A percentile compares a stretch with the other conserved stretches of the same genome.
phyloP scores from a whole-genome alignment of 106 monocot genomes.

The Allium cepa region DNA sequence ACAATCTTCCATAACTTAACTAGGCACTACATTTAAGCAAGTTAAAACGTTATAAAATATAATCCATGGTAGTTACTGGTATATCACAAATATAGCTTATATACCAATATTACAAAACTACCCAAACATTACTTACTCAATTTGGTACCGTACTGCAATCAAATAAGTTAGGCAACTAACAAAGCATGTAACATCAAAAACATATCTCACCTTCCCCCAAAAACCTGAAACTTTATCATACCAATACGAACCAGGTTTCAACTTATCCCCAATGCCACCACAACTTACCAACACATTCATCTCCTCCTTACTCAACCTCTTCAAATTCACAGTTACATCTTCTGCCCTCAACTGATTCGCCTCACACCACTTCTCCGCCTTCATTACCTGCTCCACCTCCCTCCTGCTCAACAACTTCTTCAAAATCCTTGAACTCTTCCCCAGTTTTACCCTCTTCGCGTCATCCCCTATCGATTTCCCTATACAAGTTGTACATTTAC shows the following conservation, averaged over 20 bases:
- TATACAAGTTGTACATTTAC: slow-evolving; percentile 77
- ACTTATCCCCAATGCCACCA: slow-evolving; percentile 40
- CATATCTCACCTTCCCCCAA: slow-evolving; percentile 74
- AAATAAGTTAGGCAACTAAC: no score
- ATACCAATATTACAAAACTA: no score
- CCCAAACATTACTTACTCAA: no score
- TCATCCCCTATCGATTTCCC: slow-evolving; percentile 43
- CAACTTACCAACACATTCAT: slow-evolving; percentile 53
- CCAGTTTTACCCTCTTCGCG: slow-evolving; percentile 56
- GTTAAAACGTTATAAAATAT: no score
- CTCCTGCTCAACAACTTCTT: slow-evolving; percentile 48
- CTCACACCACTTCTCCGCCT: slow-evolving; percentile 60
- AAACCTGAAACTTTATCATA: slow-evolving; percentile 87
- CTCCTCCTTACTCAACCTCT: slow-evolving; percentile 52
- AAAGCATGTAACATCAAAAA: no score
- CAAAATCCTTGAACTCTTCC: slow-evolving; percentile 61
- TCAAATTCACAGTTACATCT: slow-evolving; percentile 60
- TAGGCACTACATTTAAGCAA: no score
- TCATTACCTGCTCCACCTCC: slow-evolving; percentile 74
- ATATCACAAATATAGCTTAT: no score
- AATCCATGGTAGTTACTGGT: no score
- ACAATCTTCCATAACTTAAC: no score
- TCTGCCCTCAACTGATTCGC: slow-evolving; percentile 68
- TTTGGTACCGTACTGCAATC: no score
- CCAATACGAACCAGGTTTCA: slow-evolving; percentile 83